Evolutionary conservation across 1,139 yeast species (phyloP).

Genomic region (Pneumocystis jirovecii): DNA sequence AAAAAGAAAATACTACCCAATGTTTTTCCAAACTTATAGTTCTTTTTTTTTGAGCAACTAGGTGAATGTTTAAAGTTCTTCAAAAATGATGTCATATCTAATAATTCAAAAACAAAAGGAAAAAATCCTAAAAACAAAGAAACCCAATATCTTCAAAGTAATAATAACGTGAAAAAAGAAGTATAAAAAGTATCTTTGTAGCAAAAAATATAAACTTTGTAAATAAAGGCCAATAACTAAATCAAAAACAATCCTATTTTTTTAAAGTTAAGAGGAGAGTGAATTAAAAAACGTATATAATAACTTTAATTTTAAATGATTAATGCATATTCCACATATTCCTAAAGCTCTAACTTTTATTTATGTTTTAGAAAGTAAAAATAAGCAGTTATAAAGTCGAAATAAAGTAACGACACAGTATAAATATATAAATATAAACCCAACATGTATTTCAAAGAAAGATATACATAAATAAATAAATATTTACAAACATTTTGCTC

Average conservation of each 20-base stretch:
- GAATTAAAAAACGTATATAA: no score
- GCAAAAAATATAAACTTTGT: not conserved
- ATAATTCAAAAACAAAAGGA: not conserved
- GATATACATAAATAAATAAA: no score
- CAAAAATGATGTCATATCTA: not conserved
- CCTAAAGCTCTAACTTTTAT: no score
- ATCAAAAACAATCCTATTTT: not conserved
- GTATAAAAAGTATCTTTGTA: not conserved
- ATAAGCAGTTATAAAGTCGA: no score
- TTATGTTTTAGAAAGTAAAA: no score
- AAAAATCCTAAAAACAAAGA: not conserved
- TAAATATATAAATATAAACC: no score
- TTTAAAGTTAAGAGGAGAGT: no score
- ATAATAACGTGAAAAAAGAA: not conserved
- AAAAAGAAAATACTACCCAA: conserved; percentile 7
- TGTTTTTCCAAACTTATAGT: conserved; percentile 48
- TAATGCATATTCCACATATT: no score
- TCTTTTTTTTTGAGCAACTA: conserved; percentile 46
- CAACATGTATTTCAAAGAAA: no score
- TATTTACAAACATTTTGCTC: no score
- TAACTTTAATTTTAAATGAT: no score
- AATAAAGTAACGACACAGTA: no score
- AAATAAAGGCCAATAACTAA: not conserved
- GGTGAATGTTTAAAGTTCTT: conserved; percentile 62
- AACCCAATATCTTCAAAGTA: not conserved